Base-by-base conservation (phyloP, 169 alveolate genomes). In the Plasmodium ovale region DNA sequence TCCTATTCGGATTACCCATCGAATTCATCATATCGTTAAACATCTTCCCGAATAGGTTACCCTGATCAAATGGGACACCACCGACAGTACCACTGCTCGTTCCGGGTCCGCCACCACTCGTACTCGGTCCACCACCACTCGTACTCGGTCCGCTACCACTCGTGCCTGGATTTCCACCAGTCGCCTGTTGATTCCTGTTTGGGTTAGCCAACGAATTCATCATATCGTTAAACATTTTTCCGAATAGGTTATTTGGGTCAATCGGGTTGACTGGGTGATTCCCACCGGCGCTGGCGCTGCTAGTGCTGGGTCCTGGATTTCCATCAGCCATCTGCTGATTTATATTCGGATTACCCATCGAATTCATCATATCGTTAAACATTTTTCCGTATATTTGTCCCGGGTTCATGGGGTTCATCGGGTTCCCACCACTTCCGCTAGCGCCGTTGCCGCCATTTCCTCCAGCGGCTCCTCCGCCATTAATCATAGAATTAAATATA, bases 221-320 rank as follows among this genome's bases (percentile, higher is more conserved):
- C 67, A 72, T 72, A 53, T 54, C 87, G 31, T 72, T 72, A 72
- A 54, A 72, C 12, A 72, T 21, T n/a, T 47, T n/a, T n/a, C n/a
- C n/a, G n/a, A n/a, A n/a, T n/a, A n/a, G n/a, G n/a, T n/a, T n/a
- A n/a, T n/a, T n/a, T n/a, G n/a, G n/a, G n/a, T n/a, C n/a, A n/a
- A n/a, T n/a, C n/a, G n/a, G n/a, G n/a, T 3, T 9, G n/a, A n/a
- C n/a, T n/a, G n/a, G n/a, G n/a, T n/a, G n/a, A n/a, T n/a, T n/a
- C n/a, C n/a, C n/a, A n/a, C n/a, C n/a, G n/a, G n/a, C 2, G 47
- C 1, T 27, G 9, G 25, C 31, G 0, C 27, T 0, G 14, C 10
- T 54, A 12, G 51, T 2, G 29, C 29, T 6, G 12, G 23, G 19
- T 9, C 64, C 64, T 7, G 4, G 9, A 27, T 6, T 19, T 59